Evolutionary conservation across 306 rosid species (phyloP).

Genomic region (Boehmeria nivea): DNA sequence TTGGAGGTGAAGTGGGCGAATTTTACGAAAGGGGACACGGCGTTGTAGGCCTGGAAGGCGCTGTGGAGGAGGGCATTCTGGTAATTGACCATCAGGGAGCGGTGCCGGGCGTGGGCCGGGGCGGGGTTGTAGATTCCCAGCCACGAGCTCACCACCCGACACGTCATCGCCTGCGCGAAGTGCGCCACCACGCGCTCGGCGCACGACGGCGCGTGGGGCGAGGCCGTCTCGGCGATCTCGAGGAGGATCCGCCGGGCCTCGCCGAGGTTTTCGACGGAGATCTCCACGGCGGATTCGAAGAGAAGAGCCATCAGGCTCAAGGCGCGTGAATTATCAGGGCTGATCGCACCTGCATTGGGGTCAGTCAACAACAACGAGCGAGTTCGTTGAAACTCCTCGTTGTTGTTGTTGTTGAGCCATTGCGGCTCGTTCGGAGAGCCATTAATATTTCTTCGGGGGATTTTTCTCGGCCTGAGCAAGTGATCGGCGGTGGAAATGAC

Average conservation of each 20-base stretch:
- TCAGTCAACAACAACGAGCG: too few species aligned
- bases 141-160: constrained; percentile 68
- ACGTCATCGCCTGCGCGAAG: constrained; percentile 68
- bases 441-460: constrained; percentile 20
- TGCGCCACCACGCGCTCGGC: constrained; percentile 78
- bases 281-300: constrained; percentile 74
- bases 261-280: constrained; percentile 62
- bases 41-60: constrained; percentile 68
- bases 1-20: constrained; percentile 87
- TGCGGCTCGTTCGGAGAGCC: background rate
- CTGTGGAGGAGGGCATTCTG: constrained; percentile 25
- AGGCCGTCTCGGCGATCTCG: constrained; percentile 58
- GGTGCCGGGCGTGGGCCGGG: too few species aligned
- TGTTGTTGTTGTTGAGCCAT: constrained; percentile 11
- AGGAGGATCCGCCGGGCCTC: constrained; percentile 71
- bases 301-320: constrained; percentile 55
- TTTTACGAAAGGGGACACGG: constrained; percentile 71
- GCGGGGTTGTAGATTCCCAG: constrained; percentile 49
- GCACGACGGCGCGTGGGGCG: constrained; percentile 70
- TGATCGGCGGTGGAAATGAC: constrained; percentile 17
- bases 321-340: too few species aligned
- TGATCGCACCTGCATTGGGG: too few species aligned
- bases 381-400: constrained; percentile 7
- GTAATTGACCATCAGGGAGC: background rate
- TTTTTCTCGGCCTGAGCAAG: constrained; percentile 31